Conservation (phyloP, 805 yeast species). For the Hemisphaericaspora nanyangensis region DNA sequence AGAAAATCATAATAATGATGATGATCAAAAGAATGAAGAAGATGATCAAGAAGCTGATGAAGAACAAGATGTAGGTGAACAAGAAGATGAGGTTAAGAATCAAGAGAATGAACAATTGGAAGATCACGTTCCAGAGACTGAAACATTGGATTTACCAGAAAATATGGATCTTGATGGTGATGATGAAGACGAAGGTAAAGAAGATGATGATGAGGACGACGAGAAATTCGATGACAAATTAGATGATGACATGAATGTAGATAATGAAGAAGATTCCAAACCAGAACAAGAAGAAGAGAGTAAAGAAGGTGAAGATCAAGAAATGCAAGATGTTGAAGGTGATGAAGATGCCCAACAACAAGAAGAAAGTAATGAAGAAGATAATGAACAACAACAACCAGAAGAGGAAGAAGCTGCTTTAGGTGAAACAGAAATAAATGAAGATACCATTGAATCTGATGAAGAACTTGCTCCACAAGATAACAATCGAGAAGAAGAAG, state of each 20-base stretch:
- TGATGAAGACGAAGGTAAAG: conserved; percentile 49
- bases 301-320: conserved; percentile 27
- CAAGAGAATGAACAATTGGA: conserved; percentile 70
- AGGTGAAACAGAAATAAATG: conserved; percentile 33
- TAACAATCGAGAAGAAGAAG: conserved; percentile 39
- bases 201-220: conserved; percentile 43
- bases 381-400: conserved; percentile 25
- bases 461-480: conserved; percentile 30
- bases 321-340: conserved; percentile 24
- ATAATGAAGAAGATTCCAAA: conserved; percentile 25
- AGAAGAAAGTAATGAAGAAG: conserved; percentile 18
- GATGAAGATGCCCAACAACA: conserved; percentile 32
- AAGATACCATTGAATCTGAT: conserved; percentile 22
- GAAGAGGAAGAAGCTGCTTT: conserved; percentile 31
- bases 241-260: conserved; percentile 23
- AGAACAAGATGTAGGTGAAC: conserved; percentile 70
- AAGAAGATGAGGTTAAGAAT: conserved; percentile 71
- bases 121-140: conserved; percentile 74
- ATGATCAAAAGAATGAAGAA: conserved; percentile 19
- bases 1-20: conserved; percentile 25
- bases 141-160: conserved; percentile 86
- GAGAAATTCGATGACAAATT: conserved; percentile 7
- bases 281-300: conserved; percentile 20
- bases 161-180: conserved; percentile 87
- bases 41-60: conserved; percentile 38